Percentiles rank a stretch among this genome's conserved stretches.
Conservation (phyloP, 2,329 filamentous ascomycete genomes). For the Metarhizium album region DNA sequence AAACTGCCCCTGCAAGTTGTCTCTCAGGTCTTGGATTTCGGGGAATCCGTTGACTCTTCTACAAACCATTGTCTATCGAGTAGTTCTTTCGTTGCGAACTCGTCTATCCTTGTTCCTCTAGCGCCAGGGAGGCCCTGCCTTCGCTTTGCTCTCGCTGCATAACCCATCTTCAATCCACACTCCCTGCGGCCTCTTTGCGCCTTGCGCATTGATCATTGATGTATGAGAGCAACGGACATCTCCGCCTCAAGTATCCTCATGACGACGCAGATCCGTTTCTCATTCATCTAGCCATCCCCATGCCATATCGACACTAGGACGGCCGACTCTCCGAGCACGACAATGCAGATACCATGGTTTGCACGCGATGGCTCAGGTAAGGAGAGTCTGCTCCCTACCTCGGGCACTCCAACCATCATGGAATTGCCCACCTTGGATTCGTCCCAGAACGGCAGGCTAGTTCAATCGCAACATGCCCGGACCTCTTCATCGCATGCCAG, state of each 20-base stretch:
- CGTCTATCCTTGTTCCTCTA: background rate
- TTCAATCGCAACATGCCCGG: constrained; percentile 28
- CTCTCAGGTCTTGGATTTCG: background rate
- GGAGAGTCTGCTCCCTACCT: constrained; percentile 23
- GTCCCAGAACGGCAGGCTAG: constrained; percentile 15
- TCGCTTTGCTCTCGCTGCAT: background rate
- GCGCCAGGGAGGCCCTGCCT: background rate
- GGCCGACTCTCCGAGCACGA: constrained; percentile 11
- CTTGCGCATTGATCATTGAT: background rate
- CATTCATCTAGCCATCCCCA: constrained; percentile 9
- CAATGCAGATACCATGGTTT: constrained; percentile 29
- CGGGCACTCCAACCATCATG: constrained; percentile 23
- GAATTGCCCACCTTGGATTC: constrained; percentile 14
- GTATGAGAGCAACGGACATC: background rate
- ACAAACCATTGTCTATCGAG: background rate
- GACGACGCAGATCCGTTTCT: constrained; percentile 9
- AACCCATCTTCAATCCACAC: background rate
- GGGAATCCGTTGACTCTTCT: background rate
- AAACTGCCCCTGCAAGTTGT: background rate
- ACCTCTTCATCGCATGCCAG: constrained; percentile 46
- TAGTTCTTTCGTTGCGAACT: background rate
- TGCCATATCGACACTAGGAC: constrained; percentile 4
- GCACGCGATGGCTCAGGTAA: constrained; percentile 21
- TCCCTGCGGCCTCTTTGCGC: background rate
- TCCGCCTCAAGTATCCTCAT: background rate